Base-by-base conservation (phyloP, 2,329 filamentous ascomycete species). In the Nannizzia gypsea region DNA sequence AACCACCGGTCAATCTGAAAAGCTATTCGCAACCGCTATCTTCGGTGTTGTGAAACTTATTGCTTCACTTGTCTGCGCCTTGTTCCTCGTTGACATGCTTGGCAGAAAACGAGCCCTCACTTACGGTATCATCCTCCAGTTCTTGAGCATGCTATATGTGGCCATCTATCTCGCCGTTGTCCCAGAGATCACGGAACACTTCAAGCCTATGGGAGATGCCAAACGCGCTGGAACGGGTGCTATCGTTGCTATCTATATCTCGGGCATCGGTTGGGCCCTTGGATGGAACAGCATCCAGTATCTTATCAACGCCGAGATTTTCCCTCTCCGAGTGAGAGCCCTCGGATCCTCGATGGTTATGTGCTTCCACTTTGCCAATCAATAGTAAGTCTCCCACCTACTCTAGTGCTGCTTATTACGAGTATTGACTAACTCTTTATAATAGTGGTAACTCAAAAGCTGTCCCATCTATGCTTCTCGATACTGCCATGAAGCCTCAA, bases 71-170 rank as follows among this genome's bases (percentile, higher is more conserved):
- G 66, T 82, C 31, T 90, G 86, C 69, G 86, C 87, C 0, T 77
- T 90, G 57, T 87, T 90, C 77, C 80, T 90, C 1, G 86, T 90
- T 65, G 88, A 90, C 66, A 82, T 84, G 60, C 81, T 90, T 61
- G 87, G 87, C 0, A 83, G 88, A 58, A 89, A 89, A 72, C 72
- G 78, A 13, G 72, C 78, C 0, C 71, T 81, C 5, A 70, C 73
- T 46, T 72, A 73, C n/a, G 79, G 79, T 6, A 79, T 81, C 40
- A 69, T 64, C 42, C 69, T 77, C 6, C 78, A 81, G 60, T 67
- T 75, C 0, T n/a, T 81, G 9, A 69, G 76, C n/a, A 80, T 82
- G 76, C 68, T 80, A 1, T 82, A 81, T 68, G 77, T 81, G 70
- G 78, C 78, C 15, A 74, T 80, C 52, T 81, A 79, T 70, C 71